Evolutionary conservation across 2,329 filamentous ascomycete genomes (phyloP).

Genomic region (Alternaria panax): DNA sequence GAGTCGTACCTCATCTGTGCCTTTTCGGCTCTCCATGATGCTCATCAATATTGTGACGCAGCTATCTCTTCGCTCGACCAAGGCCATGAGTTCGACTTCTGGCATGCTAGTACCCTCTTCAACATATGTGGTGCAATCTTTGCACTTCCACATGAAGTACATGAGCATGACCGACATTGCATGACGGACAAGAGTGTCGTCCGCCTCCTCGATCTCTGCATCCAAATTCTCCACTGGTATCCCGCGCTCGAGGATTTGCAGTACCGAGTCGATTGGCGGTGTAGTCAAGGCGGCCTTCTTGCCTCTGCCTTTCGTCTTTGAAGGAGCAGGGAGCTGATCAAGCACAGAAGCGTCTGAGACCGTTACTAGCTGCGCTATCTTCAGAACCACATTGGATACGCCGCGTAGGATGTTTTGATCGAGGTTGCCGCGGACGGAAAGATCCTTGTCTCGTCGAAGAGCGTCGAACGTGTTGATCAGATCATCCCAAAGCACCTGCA

Average conservation of each 20-base stretch:
- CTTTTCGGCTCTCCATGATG: conserved; percentile 60
- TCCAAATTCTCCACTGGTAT: conserved; percentile 70
- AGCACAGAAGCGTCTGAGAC: conserved; percentile 79
- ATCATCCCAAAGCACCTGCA: conserved; percentile 86
- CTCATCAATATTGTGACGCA: conserved; percentile 59
- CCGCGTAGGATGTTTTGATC: conserved; percentile 70
- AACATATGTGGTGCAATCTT: conserved; percentile 54
- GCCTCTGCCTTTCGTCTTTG: conserved; percentile 44
- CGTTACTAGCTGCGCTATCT: conserved; percentile 80
- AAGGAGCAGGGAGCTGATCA: conserved; percentile 64
- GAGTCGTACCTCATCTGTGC: conserved; percentile 79
- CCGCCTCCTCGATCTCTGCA: conserved; percentile 74
- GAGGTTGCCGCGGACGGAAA: conserved; percentile 75
- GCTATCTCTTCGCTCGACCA: conserved; percentile 59
- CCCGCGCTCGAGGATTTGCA: conserved; percentile 76
- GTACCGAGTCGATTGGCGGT: conserved; percentile 71
- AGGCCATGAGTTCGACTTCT: conserved; percentile 65
- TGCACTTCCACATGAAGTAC: conserved; percentile 95
- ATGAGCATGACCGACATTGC: conserved; percentile 80
- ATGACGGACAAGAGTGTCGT: conserved; percentile 78
- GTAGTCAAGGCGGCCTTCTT: conserved; percentile 38
- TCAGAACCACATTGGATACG: conserved; percentile 75
- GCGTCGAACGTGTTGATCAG: conserved; percentile 75
- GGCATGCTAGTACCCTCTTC: conserved; percentile 57
- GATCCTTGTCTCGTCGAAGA: conserved; percentile 72